These are phyloP conservation scores for Vitis hybrid DNA, from an alignment of 177 flowering plant species.

Conservation along the genomic window DNA sequence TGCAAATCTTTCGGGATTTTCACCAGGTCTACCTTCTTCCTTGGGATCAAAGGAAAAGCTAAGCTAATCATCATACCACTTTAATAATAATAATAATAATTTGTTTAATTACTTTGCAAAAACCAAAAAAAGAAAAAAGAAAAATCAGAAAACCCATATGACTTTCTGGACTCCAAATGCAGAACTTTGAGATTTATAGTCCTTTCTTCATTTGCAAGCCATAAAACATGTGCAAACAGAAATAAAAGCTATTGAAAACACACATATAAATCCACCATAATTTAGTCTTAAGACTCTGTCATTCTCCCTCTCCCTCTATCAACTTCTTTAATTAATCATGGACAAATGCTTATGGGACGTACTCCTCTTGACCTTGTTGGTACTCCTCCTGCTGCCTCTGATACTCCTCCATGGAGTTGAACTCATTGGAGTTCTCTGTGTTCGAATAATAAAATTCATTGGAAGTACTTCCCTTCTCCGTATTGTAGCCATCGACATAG, in stretches of 20 bases:
- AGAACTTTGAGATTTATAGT: no score
- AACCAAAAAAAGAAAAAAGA: background rate
- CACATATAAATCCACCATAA: background rate
- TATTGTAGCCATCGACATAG: constrained; percentile 12
- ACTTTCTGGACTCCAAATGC: no score
- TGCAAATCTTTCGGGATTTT: no score
- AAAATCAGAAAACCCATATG: no score
- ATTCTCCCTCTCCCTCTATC: background rate
- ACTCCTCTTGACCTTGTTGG: constrained; percentile 14
- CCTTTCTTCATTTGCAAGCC: no score
- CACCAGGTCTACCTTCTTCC: no score
- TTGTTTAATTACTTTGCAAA: no score
- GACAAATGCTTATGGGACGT: constrained; percentile 14
- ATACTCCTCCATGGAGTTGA: constrained; percentile 38
- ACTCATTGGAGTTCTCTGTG: constrained; percentile 17
- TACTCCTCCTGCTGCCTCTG: constrained; percentile 18
- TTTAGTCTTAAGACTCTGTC: constrained; percentile 3
- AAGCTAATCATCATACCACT: no score
- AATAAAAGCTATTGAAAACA: background rate
- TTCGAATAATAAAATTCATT: constrained; percentile 14
- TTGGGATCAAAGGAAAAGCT: no score
- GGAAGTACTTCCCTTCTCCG: constrained; percentile 2
- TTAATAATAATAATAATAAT: no score
- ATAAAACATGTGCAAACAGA: no score
- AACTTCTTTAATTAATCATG: background rate